These are phyloP conservation scores for Hemisphaericaspora subhashii DNA, from an alignment of 1,139 yeast species.

Conservation along the genomic window DNA sequence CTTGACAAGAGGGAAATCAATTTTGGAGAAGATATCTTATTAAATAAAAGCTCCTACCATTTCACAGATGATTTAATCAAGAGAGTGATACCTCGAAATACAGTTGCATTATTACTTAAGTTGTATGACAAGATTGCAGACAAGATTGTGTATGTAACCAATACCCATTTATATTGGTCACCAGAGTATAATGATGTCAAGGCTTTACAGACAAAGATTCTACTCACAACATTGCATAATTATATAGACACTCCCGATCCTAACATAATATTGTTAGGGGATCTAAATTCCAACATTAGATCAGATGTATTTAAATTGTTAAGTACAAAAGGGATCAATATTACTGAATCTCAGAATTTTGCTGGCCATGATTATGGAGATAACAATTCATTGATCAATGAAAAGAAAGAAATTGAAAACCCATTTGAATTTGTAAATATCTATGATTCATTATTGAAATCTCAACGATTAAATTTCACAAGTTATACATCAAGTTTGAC, in stretches of 20 bases:
- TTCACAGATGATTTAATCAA: constrained; percentile 36
- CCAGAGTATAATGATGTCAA: constrained; percentile 54
- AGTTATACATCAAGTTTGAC: constrained; percentile 51
- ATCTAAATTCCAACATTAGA: constrained; percentile 51
- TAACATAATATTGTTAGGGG: constrained; percentile 44
- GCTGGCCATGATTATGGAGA: constrained; percentile 34
- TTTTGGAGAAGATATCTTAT: constrained; percentile 36
- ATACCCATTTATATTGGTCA: constrained; percentile 63
- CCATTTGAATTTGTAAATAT: constrained; percentile 23
- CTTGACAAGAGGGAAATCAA: constrained; percentile 42
- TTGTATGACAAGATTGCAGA: constrained; percentile 42
- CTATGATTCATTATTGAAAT: constrained; percentile 19
- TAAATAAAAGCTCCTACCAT: constrained; percentile 28
- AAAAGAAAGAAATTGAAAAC: constrained; percentile 17
- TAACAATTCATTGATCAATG: constrained; percentile 22
- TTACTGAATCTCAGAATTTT: constrained; percentile 25
- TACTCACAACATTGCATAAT: constrained; percentile 31
- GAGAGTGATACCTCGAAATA: constrained; percentile 50
- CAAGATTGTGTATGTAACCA: constrained; percentile 44
- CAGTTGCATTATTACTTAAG: constrained; percentile 52
- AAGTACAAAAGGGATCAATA: constrained; percentile 32
- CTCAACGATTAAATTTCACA: constrained; percentile 38
- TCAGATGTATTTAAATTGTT: constrained; percentile 50
- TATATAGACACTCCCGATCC: constrained; percentile 19
- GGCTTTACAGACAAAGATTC: constrained; percentile 51